Evolutionary conservation across 1,284 basidiomycete species (phyloP), one percentile per base, ranked within the genome.

Genomic region (Ceratobasidium sp.): DNA sequence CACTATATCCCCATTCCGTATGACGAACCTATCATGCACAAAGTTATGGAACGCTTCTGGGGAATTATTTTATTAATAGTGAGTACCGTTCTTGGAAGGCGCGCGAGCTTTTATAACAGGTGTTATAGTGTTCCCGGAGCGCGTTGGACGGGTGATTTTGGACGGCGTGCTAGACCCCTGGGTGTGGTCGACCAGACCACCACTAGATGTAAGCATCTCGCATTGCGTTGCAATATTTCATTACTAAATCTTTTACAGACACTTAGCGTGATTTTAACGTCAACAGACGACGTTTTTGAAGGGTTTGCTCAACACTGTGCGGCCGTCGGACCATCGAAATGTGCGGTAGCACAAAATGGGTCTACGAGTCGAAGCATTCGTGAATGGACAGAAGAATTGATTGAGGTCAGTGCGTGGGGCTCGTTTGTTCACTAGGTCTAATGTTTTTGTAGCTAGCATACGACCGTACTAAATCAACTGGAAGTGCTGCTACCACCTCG

Each of bases 1-100:
- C 36, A 22, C 8, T 24, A 14, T 19, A 22, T 29, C 14, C 24
- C 11, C 33, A 24, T n/a, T 66, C 2, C 11, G 14, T 19, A 24
- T 56, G 22, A 56, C 36, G 14, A 31, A 14, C 14, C 22, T 33
- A 36, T 17, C 15, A 36, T 31, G 31, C 31, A 8, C 15, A 29
- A 59, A 78, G 77, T 22, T 78, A 78, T 57, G 78, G 78, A 27
- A 76, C 77, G 2, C 63, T 78, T 0, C 67, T 78, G 27, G 76
- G 76, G 15, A 63, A 24, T 7, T 76, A 75, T 24, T 67, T 76
- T 17, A 56, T 76, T 22, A 71, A 75, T 59, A 63, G 75, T 76
- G 54, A 33, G 75, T 24, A 7, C n/a, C 15, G 14, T 5, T 24
- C 33, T 17, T 11, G 19, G 24, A 1, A 51, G 14, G 15, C 24